Percentiles rank a stretch among this genome's conserved stretches.
These are phyloP conservation scores for Penicillium simplicissimum DNA, from an alignment of 495 filamentous ascomycete genomes.

Conservation along the genomic window DNA sequence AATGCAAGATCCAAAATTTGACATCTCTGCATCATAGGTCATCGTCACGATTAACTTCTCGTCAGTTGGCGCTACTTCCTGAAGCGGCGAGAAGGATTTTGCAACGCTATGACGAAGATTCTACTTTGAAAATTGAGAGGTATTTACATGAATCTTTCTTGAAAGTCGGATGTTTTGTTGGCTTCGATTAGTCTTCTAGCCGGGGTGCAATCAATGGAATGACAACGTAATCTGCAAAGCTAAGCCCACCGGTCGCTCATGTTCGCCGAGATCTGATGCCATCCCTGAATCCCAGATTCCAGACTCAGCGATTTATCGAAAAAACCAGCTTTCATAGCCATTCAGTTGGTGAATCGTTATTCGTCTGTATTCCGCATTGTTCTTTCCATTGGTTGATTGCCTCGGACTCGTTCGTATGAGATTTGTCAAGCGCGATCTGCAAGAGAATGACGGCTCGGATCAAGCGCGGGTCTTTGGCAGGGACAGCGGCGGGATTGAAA, in stretches of 20 bases:
- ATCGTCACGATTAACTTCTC: not conserved
- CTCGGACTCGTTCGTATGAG: not conserved
- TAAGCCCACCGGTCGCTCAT: not conserved
- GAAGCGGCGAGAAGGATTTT: not conserved
- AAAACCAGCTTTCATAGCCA: not conserved
- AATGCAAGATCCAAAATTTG: not conserved
- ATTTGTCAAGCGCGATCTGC: not conserved
- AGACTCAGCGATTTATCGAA: not conserved
- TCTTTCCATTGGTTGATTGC: constrained; percentile 5
- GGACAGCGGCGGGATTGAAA: constrained; percentile 9
- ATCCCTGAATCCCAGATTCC: too few species aligned
- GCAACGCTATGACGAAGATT: not conserved
- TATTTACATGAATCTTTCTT: constrained; percentile 1
- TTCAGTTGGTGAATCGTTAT: not conserved
- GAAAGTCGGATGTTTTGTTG: not conserved
- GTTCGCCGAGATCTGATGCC: not conserved
- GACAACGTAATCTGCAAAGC: not conserved
- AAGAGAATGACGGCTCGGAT: not conserved
- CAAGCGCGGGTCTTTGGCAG: not conserved
- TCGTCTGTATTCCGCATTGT: constrained; percentile 1
- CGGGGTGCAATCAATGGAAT: not conserved
- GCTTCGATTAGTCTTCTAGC: not conserved
- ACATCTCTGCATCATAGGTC: not conserved
- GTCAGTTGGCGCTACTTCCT: not conserved
- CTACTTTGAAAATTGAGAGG: not conserved